phyloP scores from a whole-genome alignment of 192 early-diverging fungal genomes.

The Gryganskiella cystojenkinii region DNA sequence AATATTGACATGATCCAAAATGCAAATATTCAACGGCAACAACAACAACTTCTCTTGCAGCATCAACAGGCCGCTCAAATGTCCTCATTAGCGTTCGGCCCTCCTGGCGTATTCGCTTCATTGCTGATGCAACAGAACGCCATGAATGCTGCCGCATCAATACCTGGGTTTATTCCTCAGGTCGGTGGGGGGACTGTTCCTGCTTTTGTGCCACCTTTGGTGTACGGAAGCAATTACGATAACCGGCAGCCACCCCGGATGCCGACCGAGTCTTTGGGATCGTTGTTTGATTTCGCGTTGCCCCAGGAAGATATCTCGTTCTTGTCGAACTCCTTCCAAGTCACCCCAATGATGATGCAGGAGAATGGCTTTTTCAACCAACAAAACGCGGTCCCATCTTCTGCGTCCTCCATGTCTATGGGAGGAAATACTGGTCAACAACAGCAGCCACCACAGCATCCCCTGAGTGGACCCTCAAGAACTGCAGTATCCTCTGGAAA shows the following conservation, averaged over 20 bases:
- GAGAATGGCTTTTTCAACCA: conserved; percentile 12
- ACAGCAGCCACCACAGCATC: too few relatives aligned
- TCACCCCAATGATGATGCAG: conserved; percentile 46
- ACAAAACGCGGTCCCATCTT: background rate
- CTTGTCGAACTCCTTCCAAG: conserved; percentile 44
- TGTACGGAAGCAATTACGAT: conserved; percentile 46
- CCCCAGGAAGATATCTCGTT: conserved; percentile 42
- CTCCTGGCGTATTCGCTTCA: conserved; percentile 10
- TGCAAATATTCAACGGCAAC: conserved; percentile 41
- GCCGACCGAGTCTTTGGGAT: conserved; percentile 37
- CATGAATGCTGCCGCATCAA: conserved; percentile 3
- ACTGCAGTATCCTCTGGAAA: background rate
- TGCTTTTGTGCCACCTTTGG: conserved; percentile 25
- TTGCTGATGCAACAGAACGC: conserved; percentile 4
- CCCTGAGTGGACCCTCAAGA: too few relatives aligned
- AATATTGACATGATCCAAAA: conserved; percentile 42
- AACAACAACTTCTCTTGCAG: conserved; percentile 29
- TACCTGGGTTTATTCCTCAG: background rate
- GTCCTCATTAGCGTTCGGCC: conserved; percentile 41
- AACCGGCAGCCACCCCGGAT: conserved; percentile 17
- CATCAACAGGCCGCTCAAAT: conserved; percentile 31
- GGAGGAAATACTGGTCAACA: too few relatives aligned
- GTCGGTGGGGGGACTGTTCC: background rate
- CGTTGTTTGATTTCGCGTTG: conserved; percentile 45
- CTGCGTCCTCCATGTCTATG: background rate